Conservation (phyloP, 2,329 filamentous ascomycete genomes). For the Penicillium sp. region DNA sequence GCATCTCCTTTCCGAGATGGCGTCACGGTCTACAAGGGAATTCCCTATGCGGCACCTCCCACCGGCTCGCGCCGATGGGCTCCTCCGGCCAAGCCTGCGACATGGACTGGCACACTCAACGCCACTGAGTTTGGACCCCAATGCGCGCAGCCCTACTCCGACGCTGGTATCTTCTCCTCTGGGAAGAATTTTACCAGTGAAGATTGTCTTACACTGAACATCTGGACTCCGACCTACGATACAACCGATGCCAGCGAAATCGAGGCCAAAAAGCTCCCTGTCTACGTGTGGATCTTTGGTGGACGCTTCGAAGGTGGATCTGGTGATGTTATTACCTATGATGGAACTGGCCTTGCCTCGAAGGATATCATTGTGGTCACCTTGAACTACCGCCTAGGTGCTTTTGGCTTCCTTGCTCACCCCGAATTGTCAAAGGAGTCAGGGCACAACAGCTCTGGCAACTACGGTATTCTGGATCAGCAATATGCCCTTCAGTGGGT, state of each 20-base stretch:
- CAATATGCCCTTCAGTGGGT: slow-evolving; percentile 25
- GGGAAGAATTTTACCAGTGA: slow-evolving; percentile 10
- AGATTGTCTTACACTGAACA: slow-evolving; percentile 25
- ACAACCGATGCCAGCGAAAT: slow-evolving; percentile 4
- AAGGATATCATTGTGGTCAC: slow-evolving; percentile 24
- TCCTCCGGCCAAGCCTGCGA: too few relatives aligned
- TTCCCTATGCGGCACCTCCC: too few relatives aligned
- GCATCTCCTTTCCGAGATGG: too few relatives aligned
- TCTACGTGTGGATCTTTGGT: slow-evolving; percentile 22
- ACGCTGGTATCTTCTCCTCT: too few relatives aligned
- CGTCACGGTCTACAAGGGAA: too few relatives aligned
- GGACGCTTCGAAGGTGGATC: slow-evolving; percentile 17
- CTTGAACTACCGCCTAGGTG: slow-evolving; percentile 34
- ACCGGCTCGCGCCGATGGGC: too few relatives aligned
- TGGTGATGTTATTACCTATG: slow-evolving; percentile 17
- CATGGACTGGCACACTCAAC: too few relatives aligned
- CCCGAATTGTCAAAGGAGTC: slow-evolving; percentile 24
- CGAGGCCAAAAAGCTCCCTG: slow-evolving; percentile 25
- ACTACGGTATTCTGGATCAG: slow-evolving; percentile 30
- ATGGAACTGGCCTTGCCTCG: slow-evolving; percentile 19
- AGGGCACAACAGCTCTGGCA: slow-evolving; percentile 29
- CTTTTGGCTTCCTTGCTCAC: slow-evolving; percentile 31
- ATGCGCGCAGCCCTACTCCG: too few relatives aligned
- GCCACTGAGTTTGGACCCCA: too few relatives aligned
- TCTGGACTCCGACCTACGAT: slow-evolving; percentile 26